phyloP scores from a whole-genome alignment of 768 basidiomycete species.

The Phaeolepiota aurea region DNA sequence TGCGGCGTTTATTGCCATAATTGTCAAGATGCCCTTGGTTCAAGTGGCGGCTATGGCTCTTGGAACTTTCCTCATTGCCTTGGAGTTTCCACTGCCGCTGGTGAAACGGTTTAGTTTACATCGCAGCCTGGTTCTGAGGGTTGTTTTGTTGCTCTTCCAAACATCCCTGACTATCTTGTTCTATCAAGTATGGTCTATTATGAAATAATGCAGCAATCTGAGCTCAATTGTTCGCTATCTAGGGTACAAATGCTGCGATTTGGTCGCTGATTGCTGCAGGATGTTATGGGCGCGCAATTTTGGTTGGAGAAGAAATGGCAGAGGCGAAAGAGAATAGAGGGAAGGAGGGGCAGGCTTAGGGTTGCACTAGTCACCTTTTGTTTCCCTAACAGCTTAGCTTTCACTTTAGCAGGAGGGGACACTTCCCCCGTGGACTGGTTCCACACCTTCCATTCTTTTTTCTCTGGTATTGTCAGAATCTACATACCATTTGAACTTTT shows the following conservation, averaged over 20 bases:
- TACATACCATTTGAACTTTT: too few species aligned
- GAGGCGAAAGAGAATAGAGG: conserved; percentile 59
- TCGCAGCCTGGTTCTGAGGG: conserved; percentile 55
- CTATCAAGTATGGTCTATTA: conserved; percentile 54
- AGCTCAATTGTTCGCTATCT: conserved; percentile 4
- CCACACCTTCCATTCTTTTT: too few species aligned
- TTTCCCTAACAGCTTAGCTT: conserved; percentile 1
- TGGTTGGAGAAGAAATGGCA: conserved; percentile 61
- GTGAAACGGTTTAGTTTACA: conserved; percentile 49
- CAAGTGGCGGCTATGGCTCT: conserved; percentile 61
- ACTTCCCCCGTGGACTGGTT: too few species aligned
- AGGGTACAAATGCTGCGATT: conserved; percentile 81
- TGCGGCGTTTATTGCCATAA: conserved; percentile 60
- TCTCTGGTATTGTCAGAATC: too few species aligned
- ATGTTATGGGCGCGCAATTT: conserved; percentile 60
- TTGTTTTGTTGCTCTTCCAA: conserved; percentile 58
- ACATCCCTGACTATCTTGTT: conserved; percentile 55
- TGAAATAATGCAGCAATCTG: too few species aligned
- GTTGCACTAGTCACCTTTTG: not conserved
- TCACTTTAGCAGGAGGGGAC: too few species aligned
- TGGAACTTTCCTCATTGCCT: conserved; percentile 45
- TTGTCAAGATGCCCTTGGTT: conserved; percentile 71
- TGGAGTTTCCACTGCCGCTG: conserved; percentile 67
- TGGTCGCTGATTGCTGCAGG: conserved; percentile 69
- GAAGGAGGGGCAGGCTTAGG: conserved; percentile 47